Base-by-base conservation (phyloP, 371 early-diverging fungal genomes). In the Mucor velutinosus region DNA sequence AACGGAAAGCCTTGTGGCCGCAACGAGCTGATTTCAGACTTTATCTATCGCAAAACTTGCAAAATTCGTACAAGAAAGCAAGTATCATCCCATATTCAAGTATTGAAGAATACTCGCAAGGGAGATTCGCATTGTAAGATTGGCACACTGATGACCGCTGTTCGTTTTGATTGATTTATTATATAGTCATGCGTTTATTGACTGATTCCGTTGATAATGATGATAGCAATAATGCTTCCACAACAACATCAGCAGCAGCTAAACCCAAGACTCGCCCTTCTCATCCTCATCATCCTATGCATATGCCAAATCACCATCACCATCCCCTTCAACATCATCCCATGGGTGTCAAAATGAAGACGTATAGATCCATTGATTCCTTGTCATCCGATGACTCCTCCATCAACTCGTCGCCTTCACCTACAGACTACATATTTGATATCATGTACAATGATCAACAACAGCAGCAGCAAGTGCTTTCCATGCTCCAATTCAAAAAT, bases 11-110 rank as follows among this genome's bases (percentile, higher is more conserved):
- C 90, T 14, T 83, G 85, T 58, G 87, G 89, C 19, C 85, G 93
- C 15, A 93, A 93, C 75, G 92, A 93, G 67, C 71, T 92, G 29
- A 91, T 93, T 49, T 90, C 93, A 15, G 90, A 91, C 58, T 93
- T 81, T 67, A 92, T 92, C 27, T 87, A 79, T 55, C 87, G 86
- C 63, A 85, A 87, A 56, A 92, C 92, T 1, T 73, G 78, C 53
- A 87, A 87, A 47, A 78, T 82, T 30, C 82, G 93, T 10, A 86
- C 92, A 33, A 82, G 91, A 57, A 93, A 93, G 73, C 93, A 93
- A 73, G 92, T 93, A 2, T 92, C 92, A 1, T 92, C 92, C 7
- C 93, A 93, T 64, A 89, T 93, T 49, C 93, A 93, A 73, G 93
- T 93, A 17, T 78, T 91, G 70, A 90, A 89, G 63, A 90, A 93